Evolutionary conservation across 805 yeast species (phyloP).

Genomic region (Maudiozyma bulderi): DNA sequence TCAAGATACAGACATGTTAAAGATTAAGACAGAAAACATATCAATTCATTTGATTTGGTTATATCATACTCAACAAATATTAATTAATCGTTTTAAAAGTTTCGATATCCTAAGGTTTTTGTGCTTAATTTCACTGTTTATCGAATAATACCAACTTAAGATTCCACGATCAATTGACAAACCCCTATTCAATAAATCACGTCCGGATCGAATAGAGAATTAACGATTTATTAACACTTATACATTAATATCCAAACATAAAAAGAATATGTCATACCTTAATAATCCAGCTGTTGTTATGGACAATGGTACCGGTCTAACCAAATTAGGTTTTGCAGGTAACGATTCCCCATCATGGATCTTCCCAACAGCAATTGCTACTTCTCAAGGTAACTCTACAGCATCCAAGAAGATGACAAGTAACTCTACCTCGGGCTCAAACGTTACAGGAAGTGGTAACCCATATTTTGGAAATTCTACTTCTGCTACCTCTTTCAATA

Average conservation of each 20-base stretch:
- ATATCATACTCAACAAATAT: no score
- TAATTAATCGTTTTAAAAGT: no score
- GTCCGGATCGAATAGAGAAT: no score
- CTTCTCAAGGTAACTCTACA: slow-evolving; percentile 38
- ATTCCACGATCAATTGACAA: no score
- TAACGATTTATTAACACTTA: background rate
- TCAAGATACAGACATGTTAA: no score
- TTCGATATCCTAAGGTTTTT: no score
- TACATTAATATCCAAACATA: background rate
- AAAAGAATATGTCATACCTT: slow-evolving; percentile 43
- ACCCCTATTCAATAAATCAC: no score
- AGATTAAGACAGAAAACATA: no score
- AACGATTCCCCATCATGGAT: slow-evolving; percentile 96
- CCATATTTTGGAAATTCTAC: slow-evolving; percentile 30
- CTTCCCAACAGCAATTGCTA: slow-evolving; percentile 89
- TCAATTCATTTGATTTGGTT: no score
- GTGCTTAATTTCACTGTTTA: no score
- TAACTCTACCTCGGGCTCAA: slow-evolving; percentile 22
- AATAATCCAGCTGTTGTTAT: slow-evolving; percentile 90
- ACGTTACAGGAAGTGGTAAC: slow-evolving; percentile 13
- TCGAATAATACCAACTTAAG: no score
- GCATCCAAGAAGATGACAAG: slow-evolving; percentile 32
- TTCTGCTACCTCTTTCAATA: slow-evolving; percentile 29
- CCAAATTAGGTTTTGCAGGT: slow-evolving; percentile 97
- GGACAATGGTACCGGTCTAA: slow-evolving; percentile 98